Evolutionary conservation across 371 early-diverging fungal genomes (phyloP), one percentile per base, ranked within the genome.

Genomic region (Capillidium heterosporum): DNA sequence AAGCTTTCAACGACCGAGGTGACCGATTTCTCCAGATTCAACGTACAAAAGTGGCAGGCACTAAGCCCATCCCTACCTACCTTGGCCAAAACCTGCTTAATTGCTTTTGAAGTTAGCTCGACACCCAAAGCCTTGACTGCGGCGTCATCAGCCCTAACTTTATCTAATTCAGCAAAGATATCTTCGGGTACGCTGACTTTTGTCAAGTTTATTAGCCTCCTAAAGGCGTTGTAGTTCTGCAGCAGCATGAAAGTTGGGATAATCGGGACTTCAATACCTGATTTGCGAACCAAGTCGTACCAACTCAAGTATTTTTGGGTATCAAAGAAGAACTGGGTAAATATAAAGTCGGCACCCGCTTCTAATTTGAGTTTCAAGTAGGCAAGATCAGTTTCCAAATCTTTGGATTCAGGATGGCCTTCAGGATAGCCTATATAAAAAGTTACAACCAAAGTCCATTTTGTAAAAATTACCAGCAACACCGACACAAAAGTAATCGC

Each of bases 231-330:
- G 63, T 85, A 90, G 35, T 77, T 82, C 61, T 93, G 93, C 60
- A 95, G 89, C 31, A 94, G 91, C 86, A 96, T 83, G 52, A 96
- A 82, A 19, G 93, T 91, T 2, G 97, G 90, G 27, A 95, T 74
- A 61, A 96, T 88, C 23, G 95, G 95, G 29, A 84, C 78, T 5
- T 61, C 62, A 60, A 94, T 84, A 2, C 91, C 89, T 51, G 50
- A 8, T 8, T 17, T 26, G 32, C 51, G 27, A 26, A 41, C 35
- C 59, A 43, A 57, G 64, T 77, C 80, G 24, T 66, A 57, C 0
- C 95, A 96, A 3, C 58, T 59, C 1, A 84, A 27, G 69, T 85
- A 95, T 8, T 71, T 42, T 43, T 87, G 80, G 0, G 73, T 69
- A 61, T 92, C 84, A 65, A 89, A 95, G 63, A 93, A 94, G 43